A percentile compares a stretch with the other conserved stretches of the same genome.
These are phyloP conservation scores for Jaminaea rosea DNA, from an alignment of 1,284 basidiomycete species.

Conservation along the genomic window DNA sequence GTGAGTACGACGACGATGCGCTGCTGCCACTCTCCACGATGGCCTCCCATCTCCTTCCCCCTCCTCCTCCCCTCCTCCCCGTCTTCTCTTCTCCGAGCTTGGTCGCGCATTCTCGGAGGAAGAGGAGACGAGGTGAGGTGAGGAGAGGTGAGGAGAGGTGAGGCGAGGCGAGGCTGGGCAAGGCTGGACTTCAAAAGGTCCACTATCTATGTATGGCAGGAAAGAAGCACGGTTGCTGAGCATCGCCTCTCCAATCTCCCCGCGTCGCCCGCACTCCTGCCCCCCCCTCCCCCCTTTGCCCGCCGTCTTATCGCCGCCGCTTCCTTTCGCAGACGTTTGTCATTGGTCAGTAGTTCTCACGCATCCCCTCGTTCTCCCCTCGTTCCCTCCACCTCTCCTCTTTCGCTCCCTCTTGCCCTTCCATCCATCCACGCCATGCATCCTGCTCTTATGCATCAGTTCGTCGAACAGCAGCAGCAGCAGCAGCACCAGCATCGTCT, in stretches of 20 bases:
- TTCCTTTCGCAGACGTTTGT: constrained; percentile 23
- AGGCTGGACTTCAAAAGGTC: neutral
- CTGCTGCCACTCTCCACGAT: neutral
- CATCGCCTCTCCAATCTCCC: neutral
- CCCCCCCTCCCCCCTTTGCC: neutral
- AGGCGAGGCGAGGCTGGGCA: too few species aligned
- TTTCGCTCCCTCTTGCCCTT: neutral
- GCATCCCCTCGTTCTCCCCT: too few species aligned
- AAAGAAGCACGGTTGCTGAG: neutral
- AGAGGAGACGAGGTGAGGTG: too few species aligned
- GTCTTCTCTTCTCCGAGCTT: neutral
- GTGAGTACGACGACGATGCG: constrained; percentile 16
- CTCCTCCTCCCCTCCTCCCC: neutral
- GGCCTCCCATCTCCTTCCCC: neutral
- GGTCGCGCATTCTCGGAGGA: too few species aligned
- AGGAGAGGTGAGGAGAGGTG: too few species aligned
- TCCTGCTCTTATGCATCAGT: neutral
- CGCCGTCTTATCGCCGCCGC: neutral
- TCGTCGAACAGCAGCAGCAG: neutral
- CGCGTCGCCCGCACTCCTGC: neutral
- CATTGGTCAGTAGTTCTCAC: constrained; percentile 29
- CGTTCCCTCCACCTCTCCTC: constrained; percentile 1
- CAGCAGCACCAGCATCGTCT: neutral
- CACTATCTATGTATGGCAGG: neutral
- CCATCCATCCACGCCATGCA: neutral